Evolutionary conservation across 2,329 filamentous ascomycete species (phyloP).

Genomic region (Ascochyta fabae): DNA sequence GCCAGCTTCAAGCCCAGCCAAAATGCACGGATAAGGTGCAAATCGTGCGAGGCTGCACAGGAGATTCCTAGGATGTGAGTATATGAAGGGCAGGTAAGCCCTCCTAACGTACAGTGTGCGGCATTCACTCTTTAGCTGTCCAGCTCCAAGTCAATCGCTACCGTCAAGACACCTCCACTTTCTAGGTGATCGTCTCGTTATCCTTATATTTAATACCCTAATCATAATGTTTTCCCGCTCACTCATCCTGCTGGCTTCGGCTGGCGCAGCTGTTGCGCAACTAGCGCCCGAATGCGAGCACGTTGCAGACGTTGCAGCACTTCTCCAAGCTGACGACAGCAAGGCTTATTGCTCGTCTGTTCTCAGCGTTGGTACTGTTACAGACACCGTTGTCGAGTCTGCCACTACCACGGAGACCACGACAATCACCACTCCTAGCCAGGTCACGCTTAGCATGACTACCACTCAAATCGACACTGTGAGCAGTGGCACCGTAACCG

Average conservation of each 20-base stretch:
- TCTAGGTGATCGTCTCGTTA: slow-evolving; percentile 13
- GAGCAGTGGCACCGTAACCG: slow-evolving; percentile 7
- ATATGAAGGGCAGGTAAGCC: slow-evolving; percentile 8
- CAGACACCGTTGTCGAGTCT: slow-evolving; percentile 10
- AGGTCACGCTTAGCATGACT: slow-evolving; percentile 9
- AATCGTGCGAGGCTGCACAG: background rate
- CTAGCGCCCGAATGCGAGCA: slow-evolving; percentile 18
- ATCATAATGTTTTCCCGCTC: slow-evolving; percentile 19
- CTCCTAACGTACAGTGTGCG: slow-evolving; percentile 6
- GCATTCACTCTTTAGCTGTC: slow-evolving; percentile 20
- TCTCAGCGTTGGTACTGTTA: slow-evolving; percentile 12
- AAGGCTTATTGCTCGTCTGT: slow-evolving; percentile 15
- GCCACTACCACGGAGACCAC: slow-evolving; percentile 12
- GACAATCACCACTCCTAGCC: slow-evolving; percentile 16
- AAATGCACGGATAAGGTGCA: background rate
- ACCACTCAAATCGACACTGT: slow-evolving; percentile 13
- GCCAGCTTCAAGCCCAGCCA: slow-evolving; percentile 5
- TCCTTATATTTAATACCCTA: slow-evolving; percentile 11
- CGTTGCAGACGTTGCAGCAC: slow-evolving; percentile 6
- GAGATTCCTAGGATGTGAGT: background rate
- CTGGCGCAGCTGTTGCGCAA: slow-evolving; percentile 14
- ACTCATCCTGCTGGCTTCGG: slow-evolving; percentile 14
- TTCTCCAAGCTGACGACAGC: slow-evolving; percentile 11
- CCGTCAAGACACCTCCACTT: slow-evolving; percentile 12
- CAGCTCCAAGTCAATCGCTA: slow-evolving; percentile 17